Evolutionary conservation across 306 rosid genomes (phyloP).

Genomic region (Pueraria montana): DNA sequence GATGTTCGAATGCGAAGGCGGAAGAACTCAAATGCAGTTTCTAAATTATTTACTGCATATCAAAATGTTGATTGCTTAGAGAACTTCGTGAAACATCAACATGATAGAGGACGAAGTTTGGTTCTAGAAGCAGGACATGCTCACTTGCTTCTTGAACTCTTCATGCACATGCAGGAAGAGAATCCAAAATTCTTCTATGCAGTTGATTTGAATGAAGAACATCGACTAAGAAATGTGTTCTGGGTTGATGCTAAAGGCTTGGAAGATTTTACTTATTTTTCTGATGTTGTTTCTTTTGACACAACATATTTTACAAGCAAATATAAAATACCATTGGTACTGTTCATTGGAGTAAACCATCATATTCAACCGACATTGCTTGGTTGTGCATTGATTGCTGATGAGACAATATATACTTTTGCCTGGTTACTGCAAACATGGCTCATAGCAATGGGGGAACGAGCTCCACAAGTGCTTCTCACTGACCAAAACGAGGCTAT

Average conservation of each 20-base stretch:
- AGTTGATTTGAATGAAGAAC: slow-evolving; percentile 73
- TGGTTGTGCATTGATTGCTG: slow-evolving; percentile 73
- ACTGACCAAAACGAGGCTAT: slow-evolving; percentile 67
- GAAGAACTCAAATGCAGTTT: slow-evolving; percentile 57
- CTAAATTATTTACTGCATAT: slow-evolving; percentile 63
- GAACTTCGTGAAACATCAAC: slow-evolving; percentile 59
- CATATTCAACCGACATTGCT: slow-evolving; percentile 66
- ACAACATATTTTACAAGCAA: slow-evolving; percentile 66
- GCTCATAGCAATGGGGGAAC: slow-evolving; percentile 67
- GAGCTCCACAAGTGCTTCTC: slow-evolving; percentile 66
- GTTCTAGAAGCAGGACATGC: slow-evolving; percentile 67
- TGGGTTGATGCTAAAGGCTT: slow-evolving; percentile 77
- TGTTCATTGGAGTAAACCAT: slow-evolving; percentile 69
- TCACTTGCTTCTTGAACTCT: slow-evolving; percentile 67
- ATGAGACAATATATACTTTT: slow-evolving; percentile 59
- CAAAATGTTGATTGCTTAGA: slow-evolving; percentile 69
- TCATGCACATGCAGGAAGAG: slow-evolving; percentile 73
- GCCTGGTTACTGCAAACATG: slow-evolving; percentile 74
- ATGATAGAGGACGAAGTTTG: slow-evolving; percentile 60
- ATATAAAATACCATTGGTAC: slow-evolving; percentile 68
- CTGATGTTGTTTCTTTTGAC: slow-evolving; percentile 72
- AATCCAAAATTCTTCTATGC: slow-evolving; percentile 72
- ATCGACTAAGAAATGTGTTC: slow-evolving; percentile 68
- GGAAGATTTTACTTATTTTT: slow-evolving; percentile 63
- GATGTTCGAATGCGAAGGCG: slow-evolving; percentile 69